These are phyloP conservation scores for Chalciporus sp. DNA, from an alignment of 1,284 basidiomycete species.

Conservation along the genomic window DNA sequence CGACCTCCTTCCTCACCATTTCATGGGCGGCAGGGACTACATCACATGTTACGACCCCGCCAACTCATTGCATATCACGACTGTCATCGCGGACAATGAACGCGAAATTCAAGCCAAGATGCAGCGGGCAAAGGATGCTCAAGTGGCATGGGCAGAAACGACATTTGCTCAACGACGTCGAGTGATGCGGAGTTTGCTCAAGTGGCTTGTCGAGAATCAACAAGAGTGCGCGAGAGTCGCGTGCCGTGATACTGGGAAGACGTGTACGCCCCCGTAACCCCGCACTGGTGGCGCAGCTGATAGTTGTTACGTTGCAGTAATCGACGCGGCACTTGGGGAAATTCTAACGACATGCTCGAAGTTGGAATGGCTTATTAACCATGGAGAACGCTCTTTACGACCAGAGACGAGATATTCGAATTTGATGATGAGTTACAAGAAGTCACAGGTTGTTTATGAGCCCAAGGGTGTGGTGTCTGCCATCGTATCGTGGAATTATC, in stretches of 20 bases:
- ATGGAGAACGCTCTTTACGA: slow-evolving; percentile 75
- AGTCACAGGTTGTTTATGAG: slow-evolving; percentile 81
- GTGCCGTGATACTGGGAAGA: slow-evolving; percentile 95
- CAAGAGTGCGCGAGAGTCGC: slow-evolving; percentile 87
- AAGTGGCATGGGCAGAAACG: slow-evolving; percentile 70
- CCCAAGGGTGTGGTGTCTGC: slow-evolving; percentile 94
- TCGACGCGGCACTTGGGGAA: slow-evolving; percentile 90
- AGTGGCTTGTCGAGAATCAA: slow-evolving; percentile 90
- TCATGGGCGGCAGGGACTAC: slow-evolving; percentile 57
- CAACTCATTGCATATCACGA: slow-evolving; percentile 78
- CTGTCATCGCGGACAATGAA: slow-evolving; percentile 67
- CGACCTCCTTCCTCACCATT: slow-evolving; percentile 53
- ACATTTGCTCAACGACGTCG: slow-evolving; percentile 78
- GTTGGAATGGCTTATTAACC: slow-evolving; percentile 82
- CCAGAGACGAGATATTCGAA: slow-evolving; percentile 76
- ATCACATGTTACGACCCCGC: slow-evolving; percentile 93
- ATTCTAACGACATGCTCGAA: slow-evolving; percentile 89
- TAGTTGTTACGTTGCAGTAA: slow-evolving; percentile 49
- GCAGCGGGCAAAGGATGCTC: slow-evolving; percentile 63
- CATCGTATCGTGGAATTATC: slow-evolving; percentile 94
- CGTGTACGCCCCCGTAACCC: slow-evolving; percentile 57
- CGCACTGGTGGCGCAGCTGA: background rate
- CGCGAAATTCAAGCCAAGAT: slow-evolving; percentile 76
- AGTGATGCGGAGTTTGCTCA: slow-evolving; percentile 82
- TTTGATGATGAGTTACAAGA: slow-evolving; percentile 86